Evolutionary conservation across 108 stramenopile species (phyloP), one percentile per base, ranked within the genome.

Genomic region (Schizochytrium sp.): DNA sequence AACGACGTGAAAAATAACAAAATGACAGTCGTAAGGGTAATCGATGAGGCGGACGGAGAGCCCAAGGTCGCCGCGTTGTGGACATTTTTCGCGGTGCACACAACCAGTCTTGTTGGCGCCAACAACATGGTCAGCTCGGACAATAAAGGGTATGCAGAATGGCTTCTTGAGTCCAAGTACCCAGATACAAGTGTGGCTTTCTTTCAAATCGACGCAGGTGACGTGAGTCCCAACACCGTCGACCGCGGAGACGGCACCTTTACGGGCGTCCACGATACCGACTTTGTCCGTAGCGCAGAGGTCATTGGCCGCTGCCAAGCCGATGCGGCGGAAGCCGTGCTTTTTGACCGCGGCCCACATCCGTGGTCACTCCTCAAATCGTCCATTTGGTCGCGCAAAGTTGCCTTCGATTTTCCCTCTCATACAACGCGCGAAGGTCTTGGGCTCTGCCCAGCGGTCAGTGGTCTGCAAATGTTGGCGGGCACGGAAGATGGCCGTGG

Each of bases 141-240:
- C 76, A 83, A 83, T 45, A 83, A 83, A 34, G 76, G 76, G 6
- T 83, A 83, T 45, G 76, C 76, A 6, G 76, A 83, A 45, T 83
- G 76, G 76, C 76, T 83, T 6, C 51, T 83, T 2, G 76, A 83
- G 51, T 21, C 76, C 48, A 83, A 83, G 76, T 83, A 83, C 76
- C 48, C 76, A 6, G 48, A 83, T 23, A 83, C 51, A 0, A 47
- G 51, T 23, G 45, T 53, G 25, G 76, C 76, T 6, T 83, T 83
- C 23, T 83, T 83, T 45, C 76, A 83, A 23, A 83, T 53, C 45
- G 76, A 83, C 25, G 45, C 76, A 12, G 76, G 76, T 6, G 76
- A 83, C 28, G 51, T 83, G 16, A 83, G 76, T 45, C 76, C 76
- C 44, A 83, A 83, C 51, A 28, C 28, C 18, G 76, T 83, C n/a